Percentiles rank a stretch among this genome's conserved stretches.
These are phyloP conservation scores for Microdochium paspali DNA, from an alignment of 2,329 filamentous ascomycete genomes.

Conservation along the genomic window DNA sequence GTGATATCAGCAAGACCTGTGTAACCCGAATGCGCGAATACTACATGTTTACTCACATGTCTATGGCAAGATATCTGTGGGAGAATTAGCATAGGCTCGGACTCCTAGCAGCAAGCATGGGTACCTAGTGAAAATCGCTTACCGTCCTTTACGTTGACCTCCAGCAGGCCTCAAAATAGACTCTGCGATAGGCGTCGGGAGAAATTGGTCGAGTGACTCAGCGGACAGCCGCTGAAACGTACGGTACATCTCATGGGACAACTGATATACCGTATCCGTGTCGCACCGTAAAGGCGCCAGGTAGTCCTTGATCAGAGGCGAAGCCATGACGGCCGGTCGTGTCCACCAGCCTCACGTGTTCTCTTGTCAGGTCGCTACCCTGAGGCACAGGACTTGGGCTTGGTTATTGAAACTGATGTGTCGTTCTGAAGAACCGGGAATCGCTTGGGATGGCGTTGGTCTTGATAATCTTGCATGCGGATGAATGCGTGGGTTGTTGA, in stretches of 20 bases:
- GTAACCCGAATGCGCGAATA: conserved; percentile 1
- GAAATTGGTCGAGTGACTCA: conserved; percentile 44
- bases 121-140: conserved; percentile 18
- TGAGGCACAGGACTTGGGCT: too few species aligned
- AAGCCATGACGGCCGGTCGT: conserved; percentile 4
- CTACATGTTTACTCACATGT: conserved; percentile 43
- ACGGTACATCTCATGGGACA: conserved; percentile 36
- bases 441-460: too few species aligned
- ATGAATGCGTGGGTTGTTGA: too few species aligned
- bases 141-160: conserved; percentile 35
- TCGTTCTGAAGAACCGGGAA: too few species aligned
- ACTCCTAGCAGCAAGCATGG: conserved; percentile 4
- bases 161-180: conserved; percentile 41
- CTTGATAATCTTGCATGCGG: too few species aligned
- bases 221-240: conserved; percentile 42
- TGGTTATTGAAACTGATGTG: too few species aligned
- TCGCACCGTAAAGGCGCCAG: conserved; percentile 41
- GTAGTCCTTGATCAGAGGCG: conserved; percentile 29
- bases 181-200: conserved; percentile 52
- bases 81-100: conserved; percentile 7
- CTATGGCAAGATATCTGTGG: conserved; percentile 50
- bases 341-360: too few species aligned
- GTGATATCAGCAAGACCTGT: conserved; percentile 9
- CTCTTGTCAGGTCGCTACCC: too few species aligned
- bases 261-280: conserved; percentile 28